phyloP scores from a whole-genome alignment of 108 stramenopile genomes.

The Conticribra weissflogii region DNA sequence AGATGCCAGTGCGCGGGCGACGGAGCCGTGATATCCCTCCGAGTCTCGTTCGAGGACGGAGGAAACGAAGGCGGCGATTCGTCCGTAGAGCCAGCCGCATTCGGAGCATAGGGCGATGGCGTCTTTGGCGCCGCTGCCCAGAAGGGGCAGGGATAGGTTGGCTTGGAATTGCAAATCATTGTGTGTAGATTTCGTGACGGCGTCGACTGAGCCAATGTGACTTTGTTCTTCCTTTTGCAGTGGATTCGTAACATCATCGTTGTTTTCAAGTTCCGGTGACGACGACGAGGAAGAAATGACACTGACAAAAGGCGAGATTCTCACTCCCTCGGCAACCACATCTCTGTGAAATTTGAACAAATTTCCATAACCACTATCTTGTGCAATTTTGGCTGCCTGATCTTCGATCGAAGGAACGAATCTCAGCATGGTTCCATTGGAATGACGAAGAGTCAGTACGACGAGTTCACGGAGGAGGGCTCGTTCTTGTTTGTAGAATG shows the following conservation, averaged over 20 bases:
- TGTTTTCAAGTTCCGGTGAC: background rate
- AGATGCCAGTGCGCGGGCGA: slow-evolving; percentile 74
- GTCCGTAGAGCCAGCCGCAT: slow-evolving; percentile 84
- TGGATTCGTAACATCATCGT: too few species aligned
- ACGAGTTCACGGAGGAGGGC: slow-evolving; percentile 40
- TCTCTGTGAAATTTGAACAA: background rate
- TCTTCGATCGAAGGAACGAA: slow-evolving; percentile 35
- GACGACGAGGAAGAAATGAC: slow-evolving; percentile 12
- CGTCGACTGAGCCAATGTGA: too few species aligned
- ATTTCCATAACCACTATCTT: slow-evolving; percentile 12
- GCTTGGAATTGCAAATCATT: slow-evolving; percentile 21
- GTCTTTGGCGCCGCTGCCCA: slow-evolving; percentile 73
- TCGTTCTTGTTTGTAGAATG: slow-evolving; percentile 26
- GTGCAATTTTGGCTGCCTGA: slow-evolving; percentile 1
- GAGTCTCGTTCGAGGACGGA: slow-evolving; percentile 34
- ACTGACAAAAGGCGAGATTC: slow-evolving; percentile 4
- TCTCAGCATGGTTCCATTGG: slow-evolving; percentile 26
- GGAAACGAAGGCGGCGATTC: slow-evolving; percentile 59
- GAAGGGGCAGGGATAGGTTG: slow-evolving; percentile 28
- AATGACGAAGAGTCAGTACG: slow-evolving; percentile 34
- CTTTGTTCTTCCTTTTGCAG: too few species aligned
- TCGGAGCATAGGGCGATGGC: slow-evolving; percentile 77
- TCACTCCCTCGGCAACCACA: slow-evolving; percentile 20
- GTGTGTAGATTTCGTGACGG: too few species aligned
- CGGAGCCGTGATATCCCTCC: slow-evolving; percentile 58